Evolutionary conservation across 768 basidiomycete species (phyloP).

Genomic region (Auriculariales sp.): DNA sequence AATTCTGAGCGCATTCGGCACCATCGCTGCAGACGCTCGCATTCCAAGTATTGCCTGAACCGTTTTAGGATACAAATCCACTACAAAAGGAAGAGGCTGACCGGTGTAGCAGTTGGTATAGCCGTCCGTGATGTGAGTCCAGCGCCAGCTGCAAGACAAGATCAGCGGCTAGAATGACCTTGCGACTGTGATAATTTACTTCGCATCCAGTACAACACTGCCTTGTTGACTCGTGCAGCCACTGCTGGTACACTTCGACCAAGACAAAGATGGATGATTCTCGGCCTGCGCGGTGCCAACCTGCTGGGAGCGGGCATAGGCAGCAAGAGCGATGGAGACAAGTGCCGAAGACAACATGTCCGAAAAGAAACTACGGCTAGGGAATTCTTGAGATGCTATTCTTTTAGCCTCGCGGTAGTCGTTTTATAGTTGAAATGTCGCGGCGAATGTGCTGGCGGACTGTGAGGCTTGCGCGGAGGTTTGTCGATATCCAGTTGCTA

Average conservation of each 20-base stretch:
- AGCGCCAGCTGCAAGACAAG: slow-evolving; percentile 11
- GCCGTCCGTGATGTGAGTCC: slow-evolving; percentile 12
- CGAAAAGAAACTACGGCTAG: no score
- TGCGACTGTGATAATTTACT: slow-evolving; percentile 8
- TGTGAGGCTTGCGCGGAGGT: no score
- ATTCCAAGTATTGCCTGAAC: slow-evolving; percentile 18
- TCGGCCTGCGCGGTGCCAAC: slow-evolving; percentile 11
- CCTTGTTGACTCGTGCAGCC: slow-evolving; percentile 4
- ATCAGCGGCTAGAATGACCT: slow-evolving; percentile 3
- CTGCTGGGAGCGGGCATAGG: slow-evolving; percentile 10
- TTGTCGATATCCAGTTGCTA: no score
- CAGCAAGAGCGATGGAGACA: slow-evolving; percentile 6
- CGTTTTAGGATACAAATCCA: background rate
- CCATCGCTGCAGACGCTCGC: slow-evolving; percentile 18
- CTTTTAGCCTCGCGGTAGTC: no score
- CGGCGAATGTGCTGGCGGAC: no score
- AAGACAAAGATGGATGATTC: slow-evolving; percentile 10
- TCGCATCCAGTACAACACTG: slow-evolving; percentile 33
- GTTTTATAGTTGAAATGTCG: no score
- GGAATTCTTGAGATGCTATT: no score
- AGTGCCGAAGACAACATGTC: slow-evolving; percentile 8
- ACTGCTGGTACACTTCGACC: slow-evolving; percentile 10
- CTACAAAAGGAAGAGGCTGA: background rate
- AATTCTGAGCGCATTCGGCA: slow-evolving; percentile 18
- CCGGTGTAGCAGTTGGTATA: slow-evolving; percentile 22